Evolutionary conservation across 345 rosid species (phyloP), one percentile per base, ranked within the genome.

Genomic region (Tarenaya hassleriana): DNA sequence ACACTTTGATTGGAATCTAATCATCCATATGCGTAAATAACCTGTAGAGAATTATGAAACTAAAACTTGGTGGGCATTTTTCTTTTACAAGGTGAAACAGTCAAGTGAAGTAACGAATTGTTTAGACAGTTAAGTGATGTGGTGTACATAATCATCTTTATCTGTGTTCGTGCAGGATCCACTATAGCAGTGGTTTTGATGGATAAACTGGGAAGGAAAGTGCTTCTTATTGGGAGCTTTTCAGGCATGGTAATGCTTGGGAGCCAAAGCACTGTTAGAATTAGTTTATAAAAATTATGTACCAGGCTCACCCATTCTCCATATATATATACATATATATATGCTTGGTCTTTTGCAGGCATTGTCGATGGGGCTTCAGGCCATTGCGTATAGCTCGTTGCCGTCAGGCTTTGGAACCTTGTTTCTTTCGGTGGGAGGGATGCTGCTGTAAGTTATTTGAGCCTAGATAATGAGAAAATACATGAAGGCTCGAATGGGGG

Each of bases 141-240:
- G n/a, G 11, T 66, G 45, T 52, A 50, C 50, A 18, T 32, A 41
- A 60, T 32, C 48, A 50, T 53, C n/a, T n/a, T n/a, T n/a, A n/a
- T n/a, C n/a, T n/a, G 39, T 68, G 52, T 13, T 43, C 39, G 58
- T 46, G 50, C 77, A 87, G 92, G 95, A 47, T 87, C 96, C 47
- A 44, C 78, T 52, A 16, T 82, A 60, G 96, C 98, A 5, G 77
- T 73, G 79, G 37, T 82, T 68, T 75, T 91, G 79, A 82, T 91
- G 95, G 98, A 87, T 67, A 91, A 77, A 71, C 80, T 87, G 16
- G 98, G 98, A 37, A 84, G 92, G 64, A 84, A 68, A 74, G 75
- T 81, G 68, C 87, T 91, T 51, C 95, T 91, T 37, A 63, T 87
- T 47, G 86, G 95, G 66, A 91, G 98, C 58, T 91, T 91, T 77